Percentiles rank a stretch among this genome's conserved stretches.
phyloP scores from a whole-genome alignment of 1,139 yeast species.

The Geotrichum phurueaensis region DNA sequence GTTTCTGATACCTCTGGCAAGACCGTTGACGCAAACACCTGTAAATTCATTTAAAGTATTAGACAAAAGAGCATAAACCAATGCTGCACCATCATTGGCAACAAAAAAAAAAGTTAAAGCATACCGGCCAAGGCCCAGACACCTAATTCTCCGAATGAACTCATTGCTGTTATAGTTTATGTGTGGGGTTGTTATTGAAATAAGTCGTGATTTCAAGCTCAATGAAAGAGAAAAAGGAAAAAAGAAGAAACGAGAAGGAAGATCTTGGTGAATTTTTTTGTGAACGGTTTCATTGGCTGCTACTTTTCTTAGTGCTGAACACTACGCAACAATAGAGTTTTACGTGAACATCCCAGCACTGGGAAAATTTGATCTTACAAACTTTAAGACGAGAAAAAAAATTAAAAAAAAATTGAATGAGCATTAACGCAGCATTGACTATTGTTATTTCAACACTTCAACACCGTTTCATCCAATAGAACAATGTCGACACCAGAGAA shows the following conservation, averaged over 20 bases:
- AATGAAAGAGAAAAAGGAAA: neutral
- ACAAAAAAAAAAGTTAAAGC: neutral
- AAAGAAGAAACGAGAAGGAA: neutral
- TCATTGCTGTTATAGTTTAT: slow-evolving; percentile 9
- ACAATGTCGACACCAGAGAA: slow-evolving; percentile 15
- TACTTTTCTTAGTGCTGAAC: slow-evolving; percentile 3
- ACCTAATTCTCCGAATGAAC: slow-evolving; percentile 30
- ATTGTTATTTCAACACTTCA: neutral
- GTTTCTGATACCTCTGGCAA: slow-evolving; percentile 36
- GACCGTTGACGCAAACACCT: slow-evolving; percentile 35
- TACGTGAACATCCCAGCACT: slow-evolving; percentile 1
- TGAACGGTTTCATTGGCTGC: slow-evolving; percentile 12
- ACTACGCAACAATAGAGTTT: neutral
- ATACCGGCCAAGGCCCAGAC: slow-evolving; percentile 30
- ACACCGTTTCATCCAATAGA: neutral
- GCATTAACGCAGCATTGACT: neutral
- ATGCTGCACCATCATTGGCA: neutral
- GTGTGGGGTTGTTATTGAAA: neutral
- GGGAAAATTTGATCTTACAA: neutral
- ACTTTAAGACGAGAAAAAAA: neutral
- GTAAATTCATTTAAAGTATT: neutral
- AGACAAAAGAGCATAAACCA: neutral
- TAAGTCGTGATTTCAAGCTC: neutral
- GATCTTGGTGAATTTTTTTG: slow-evolving; percentile 8
- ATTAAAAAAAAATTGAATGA: slow-evolving; percentile 1